A percentile compares a stretch with the other conserved stretches of the same genome.
Conservation (phyloP, 2,329 filamentous ascomycete species). For the Sporothrix globosa region DNA sequence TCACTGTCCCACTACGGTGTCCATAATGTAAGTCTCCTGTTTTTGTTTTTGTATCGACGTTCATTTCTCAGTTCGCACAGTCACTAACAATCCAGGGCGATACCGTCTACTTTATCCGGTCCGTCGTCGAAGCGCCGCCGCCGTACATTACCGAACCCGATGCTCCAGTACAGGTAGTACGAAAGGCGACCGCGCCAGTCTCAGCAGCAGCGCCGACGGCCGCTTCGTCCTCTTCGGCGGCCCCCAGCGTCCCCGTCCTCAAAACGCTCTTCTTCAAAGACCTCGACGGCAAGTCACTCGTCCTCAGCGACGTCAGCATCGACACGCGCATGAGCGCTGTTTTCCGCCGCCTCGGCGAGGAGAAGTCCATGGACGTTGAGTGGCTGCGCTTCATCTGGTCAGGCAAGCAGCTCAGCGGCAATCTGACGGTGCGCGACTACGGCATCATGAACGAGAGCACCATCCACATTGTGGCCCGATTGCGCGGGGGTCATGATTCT, state of each 20-base stretch:
- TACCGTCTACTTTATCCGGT: slow-evolving; percentile 30
- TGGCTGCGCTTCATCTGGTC: slow-evolving; percentile 29
- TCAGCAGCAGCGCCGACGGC: no score
- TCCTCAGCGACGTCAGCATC: neutral
- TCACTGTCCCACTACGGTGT: neutral
- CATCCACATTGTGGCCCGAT: slow-evolving; percentile 27
- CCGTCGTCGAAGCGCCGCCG: slow-evolving; percentile 21
- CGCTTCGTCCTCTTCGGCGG: neutral
- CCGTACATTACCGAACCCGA: slow-evolving; percentile 7
- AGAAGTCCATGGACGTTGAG: slow-evolving; percentile 26
- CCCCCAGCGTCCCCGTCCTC: neutral
- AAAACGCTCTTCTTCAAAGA: slow-evolving; percentile 28
- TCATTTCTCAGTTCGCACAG: no score
- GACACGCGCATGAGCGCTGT: slow-evolving; percentile 1
- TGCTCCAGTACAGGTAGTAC: neutral
- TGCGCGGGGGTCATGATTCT: neutral
- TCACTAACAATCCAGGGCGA: neutral
- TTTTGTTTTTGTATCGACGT: no score
- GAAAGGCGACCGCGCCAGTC: no score
- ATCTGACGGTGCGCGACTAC: slow-evolving; percentile 28
- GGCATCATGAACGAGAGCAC: slow-evolving; percentile 31
- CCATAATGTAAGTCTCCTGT: neutral
- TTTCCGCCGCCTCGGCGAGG: slow-evolving; percentile 6
- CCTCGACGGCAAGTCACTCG: slow-evolving; percentile 19
- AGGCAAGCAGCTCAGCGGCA: slow-evolving; percentile 20